These are phyloP conservation scores for Phellinidium pouzarii DNA, from an alignment of 1,284 basidiomycete genomes.

Conservation along the genomic window DNA sequence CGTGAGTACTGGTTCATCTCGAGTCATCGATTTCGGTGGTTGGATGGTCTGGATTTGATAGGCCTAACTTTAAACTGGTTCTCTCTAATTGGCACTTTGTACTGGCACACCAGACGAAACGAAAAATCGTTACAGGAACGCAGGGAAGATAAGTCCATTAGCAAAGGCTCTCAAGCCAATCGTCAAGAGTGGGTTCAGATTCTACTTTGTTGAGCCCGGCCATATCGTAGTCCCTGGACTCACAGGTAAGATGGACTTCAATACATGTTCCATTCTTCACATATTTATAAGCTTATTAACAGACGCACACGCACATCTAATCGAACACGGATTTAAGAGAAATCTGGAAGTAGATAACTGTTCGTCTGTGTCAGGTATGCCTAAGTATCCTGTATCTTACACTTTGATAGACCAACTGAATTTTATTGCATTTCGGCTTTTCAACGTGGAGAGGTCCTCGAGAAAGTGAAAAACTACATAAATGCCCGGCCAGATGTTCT, in stretches of 20 bases:
- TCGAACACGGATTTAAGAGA: conserved; percentile 64
- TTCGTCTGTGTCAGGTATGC: conserved; percentile 50
- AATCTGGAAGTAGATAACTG: conserved; percentile 58
- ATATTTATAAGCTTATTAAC: not conserved
- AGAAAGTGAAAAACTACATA: conserved; percentile 59
- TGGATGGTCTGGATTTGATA: too few species aligned
- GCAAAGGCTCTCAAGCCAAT: conserved; percentile 20
- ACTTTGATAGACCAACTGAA: not conserved
- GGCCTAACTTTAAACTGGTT: too few species aligned
- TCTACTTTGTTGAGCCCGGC: conserved; percentile 37
- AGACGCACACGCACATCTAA: conserved; percentile 80
- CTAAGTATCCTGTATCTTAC: not conserved
- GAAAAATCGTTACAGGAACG: conserved; percentile 29
- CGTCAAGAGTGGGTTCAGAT: conserved; percentile 28
- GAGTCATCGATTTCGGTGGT: too few species aligned
- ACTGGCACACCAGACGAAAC: conserved; percentile 27
- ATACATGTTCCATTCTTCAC: not conserved
- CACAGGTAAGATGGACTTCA: conserved; percentile 38
- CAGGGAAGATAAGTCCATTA: conserved; percentile 25
- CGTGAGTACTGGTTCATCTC: too few species aligned
- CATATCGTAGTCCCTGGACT: conserved; percentile 65
- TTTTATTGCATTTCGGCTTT: not conserved
- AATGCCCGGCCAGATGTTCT: conserved; percentile 47
- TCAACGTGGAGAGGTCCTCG: conserved; percentile 46
- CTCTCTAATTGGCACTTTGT: too few species aligned